phyloP scores from a whole-genome alignment of 148 eudicot genomes.

The Rhododendron griersonianum region DNA sequence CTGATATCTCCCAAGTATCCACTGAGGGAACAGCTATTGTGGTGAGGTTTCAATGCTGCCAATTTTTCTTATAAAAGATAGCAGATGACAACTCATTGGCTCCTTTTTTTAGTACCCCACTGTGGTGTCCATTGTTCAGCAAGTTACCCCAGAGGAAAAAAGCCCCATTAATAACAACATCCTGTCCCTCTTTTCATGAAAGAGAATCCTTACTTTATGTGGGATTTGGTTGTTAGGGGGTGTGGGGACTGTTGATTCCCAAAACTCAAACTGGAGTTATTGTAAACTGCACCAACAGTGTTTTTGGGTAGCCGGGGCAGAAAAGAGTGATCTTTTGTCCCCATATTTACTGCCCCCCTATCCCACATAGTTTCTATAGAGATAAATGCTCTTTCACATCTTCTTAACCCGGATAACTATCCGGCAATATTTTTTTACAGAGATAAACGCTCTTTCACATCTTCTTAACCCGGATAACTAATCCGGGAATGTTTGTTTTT shows the following conservation, averaged over 20 bases:
- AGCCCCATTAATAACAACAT: constrained; percentile 14
- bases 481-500: background rate
- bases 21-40: constrained; percentile 19
- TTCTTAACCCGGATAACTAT: background rate
- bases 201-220: background rate
- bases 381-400: background rate
- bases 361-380: background rate
- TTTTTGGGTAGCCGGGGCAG: background rate
- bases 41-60: constrained; percentile 10
- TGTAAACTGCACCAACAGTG: background rate
- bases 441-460: background rate
- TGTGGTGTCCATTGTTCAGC: constrained; percentile 14
- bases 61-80: constrained; percentile 1
- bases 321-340: background rate
- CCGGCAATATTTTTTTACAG: background rate
- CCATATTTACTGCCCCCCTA: background rate
- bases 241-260: background rate
- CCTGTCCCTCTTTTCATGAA: constrained; percentile 7
- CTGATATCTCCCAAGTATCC: constrained; percentile 15
- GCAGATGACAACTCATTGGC: constrained; percentile 29
- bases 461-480: background rate
- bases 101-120: constrained; percentile 30
- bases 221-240: background rate
- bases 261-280: background rate
- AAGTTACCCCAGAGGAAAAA: constrained; percentile 1